Evolutionary conservation across 106 monocot genomes (phyloP).

Genomic region (Dioscorea dumetorum): DNA sequence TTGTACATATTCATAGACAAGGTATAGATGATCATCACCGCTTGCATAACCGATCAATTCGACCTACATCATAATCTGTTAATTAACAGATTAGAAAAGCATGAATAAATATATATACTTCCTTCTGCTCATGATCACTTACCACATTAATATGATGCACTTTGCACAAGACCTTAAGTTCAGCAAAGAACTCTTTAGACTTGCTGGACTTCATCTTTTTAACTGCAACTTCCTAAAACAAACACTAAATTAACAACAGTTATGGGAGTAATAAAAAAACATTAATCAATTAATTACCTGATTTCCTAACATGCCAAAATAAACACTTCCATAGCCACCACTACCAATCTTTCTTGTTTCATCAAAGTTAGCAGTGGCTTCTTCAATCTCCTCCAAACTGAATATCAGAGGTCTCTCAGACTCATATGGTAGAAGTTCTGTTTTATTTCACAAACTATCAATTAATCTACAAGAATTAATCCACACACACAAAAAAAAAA

Average conservation of each 20-base stretch:
- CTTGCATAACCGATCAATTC: conserved; percentile 44
- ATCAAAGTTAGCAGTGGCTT: conserved; percentile 38
- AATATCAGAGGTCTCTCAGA: conserved; percentile 36
- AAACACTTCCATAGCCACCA: conserved; percentile 50
- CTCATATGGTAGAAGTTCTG: conserved; percentile 14
- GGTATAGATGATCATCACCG: conserved; percentile 40
- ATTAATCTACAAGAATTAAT: background rate
- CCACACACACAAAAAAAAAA: background rate
- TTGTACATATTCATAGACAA: conserved; percentile 45
- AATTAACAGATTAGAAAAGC: background rate
- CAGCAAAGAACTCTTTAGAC: conserved; percentile 51
- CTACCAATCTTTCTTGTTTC: conserved; percentile 42
- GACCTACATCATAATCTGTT: conserved; percentile 13
- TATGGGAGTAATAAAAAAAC: too few relatives aligned
- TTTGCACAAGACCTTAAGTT: conserved; percentile 54
- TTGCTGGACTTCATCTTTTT: conserved; percentile 53
- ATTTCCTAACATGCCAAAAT: conserved; percentile 30
- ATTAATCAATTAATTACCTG: conserved; percentile 15
- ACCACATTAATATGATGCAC: conserved; percentile 58
- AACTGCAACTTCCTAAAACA: conserved; percentile 39
- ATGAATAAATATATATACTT: too few relatives aligned
- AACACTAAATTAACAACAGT: too few relatives aligned
- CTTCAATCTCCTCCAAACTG: conserved; percentile 25
- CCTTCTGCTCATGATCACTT: conserved; percentile 1
- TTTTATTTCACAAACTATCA: background rate